These are phyloP conservation scores for Ophiostoma piceae DNA, from an alignment of 2,329 filamentous ascomycete species.

Conservation along the genomic window DNA sequence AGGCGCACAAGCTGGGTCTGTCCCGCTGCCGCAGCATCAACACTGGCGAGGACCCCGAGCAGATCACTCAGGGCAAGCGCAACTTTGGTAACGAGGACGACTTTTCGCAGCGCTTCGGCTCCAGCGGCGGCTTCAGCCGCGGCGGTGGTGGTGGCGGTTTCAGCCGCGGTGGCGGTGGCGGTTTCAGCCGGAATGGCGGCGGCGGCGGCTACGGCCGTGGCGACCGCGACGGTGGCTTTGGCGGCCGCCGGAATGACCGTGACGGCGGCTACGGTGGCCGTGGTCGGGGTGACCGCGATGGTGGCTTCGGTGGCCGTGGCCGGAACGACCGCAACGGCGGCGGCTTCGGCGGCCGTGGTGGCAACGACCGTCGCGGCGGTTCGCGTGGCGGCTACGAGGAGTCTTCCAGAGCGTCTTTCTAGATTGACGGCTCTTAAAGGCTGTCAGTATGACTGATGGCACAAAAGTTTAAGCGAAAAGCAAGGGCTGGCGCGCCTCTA, in stretches of 20 bases:
- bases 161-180: slow-evolving; percentile 3
- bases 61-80: slow-evolving; percentile 12
- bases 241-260: background rate
- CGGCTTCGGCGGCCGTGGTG: background rate
- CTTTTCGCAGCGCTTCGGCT: background rate
- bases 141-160: slow-evolving; percentile 3
- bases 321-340: background rate
- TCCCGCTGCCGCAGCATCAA: slow-evolving; percentile 14
- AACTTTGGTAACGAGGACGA: slow-evolving; percentile 14
- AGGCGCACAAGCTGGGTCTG: slow-evolving; percentile 30
- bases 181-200: background rate
- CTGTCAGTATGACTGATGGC: background rate
- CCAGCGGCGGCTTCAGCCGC: background rate
- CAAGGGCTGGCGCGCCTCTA: slow-evolving; percentile 1
- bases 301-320: background rate
- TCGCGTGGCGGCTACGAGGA: background rate
- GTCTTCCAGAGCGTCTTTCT: background rate
- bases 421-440: background rate
- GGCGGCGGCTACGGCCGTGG: background rate
- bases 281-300: too few species aligned
- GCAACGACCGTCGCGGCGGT: slow-evolving; percentile 8
- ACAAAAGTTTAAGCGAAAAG: background rate
- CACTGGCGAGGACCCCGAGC: background rate
- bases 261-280: background rate
- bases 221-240: background rate